Percentiles rank a stretch among this genome's conserved stretches.
Conservation (phyloP, 75 land plant genomes). For the Cunninghamia lanceolata region DNA sequence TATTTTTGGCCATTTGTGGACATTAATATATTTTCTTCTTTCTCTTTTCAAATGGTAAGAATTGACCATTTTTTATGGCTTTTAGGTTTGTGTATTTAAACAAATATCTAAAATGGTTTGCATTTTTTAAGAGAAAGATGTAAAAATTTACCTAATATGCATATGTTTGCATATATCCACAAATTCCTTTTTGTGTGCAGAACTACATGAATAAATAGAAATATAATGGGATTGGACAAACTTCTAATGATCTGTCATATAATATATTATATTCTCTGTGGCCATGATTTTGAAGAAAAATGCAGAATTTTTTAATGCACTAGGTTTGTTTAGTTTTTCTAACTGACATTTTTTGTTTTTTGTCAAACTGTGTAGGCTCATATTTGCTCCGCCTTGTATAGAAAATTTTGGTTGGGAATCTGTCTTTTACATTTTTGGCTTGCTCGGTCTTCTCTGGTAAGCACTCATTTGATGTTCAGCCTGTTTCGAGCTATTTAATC, state of each 20-base stretch:
- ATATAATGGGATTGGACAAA: background rate
- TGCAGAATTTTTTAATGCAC: background rate
- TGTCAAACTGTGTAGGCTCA: constrained; percentile 59
- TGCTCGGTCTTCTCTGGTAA: constrained; percentile 84
- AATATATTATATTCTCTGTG: background rate
- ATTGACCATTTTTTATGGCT: background rate
- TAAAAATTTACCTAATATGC: background rate
- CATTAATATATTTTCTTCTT: too few species aligned
- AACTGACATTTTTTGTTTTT: constrained; percentile 5
- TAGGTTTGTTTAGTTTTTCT: background rate
- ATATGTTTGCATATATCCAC: background rate
- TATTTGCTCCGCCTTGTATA: constrained; percentile 84
- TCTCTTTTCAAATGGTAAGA: background rate
- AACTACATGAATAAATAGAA: background rate
- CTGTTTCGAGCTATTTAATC: background rate
- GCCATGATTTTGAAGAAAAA: background rate
- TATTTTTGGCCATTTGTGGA: too few species aligned
- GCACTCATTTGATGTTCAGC: constrained; percentile 11
- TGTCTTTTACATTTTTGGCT: constrained; percentile 92
- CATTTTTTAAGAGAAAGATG: background rate
- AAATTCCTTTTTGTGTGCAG: background rate
- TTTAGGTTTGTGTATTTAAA: background rate
- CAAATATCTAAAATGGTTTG: background rate
- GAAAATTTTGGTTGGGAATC: constrained; percentile 92
- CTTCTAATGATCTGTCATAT: background rate